Conservation (phyloP, 2,329 filamentous ascomycete species). For the Phoma sp. region DNA sequence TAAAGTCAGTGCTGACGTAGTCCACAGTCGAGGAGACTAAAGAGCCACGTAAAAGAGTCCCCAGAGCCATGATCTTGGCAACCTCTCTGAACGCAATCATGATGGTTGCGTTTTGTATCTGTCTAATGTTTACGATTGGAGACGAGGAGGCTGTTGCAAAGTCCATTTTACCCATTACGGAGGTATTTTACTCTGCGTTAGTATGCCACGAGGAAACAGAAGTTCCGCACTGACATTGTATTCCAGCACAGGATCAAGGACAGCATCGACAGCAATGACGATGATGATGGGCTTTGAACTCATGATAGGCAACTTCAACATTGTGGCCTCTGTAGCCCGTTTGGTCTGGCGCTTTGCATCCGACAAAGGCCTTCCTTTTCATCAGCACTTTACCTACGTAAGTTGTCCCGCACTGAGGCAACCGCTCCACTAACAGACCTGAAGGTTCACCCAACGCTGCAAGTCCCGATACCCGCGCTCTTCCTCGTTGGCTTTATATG, state of each 20-base stretch:
- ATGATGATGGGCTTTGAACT: conserved; percentile 44
- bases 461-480: conserved; percentile 35
- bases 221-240: no score
- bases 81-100: conserved; percentile 53
- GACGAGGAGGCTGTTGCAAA: conserved; percentile 32
- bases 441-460: conserved; percentile 31
- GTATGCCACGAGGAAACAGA: conserved; percentile 19
- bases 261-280: no score
- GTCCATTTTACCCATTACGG: conserved; percentile 41
- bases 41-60: conserved; percentile 49
- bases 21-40: conserved; percentile 26
- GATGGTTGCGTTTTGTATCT: conserved; percentile 53
- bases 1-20: no score
- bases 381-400: conserved; percentile 38
- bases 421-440: no score
- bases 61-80: conserved; percentile 43
- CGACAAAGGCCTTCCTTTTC: conserved; percentile 55
- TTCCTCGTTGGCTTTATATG: conserved; percentile 30
- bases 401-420: no score
- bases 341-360: conserved; percentile 59
- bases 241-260: no score
- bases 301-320: conserved; percentile 51
- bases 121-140: conserved; percentile 55
- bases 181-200: conserved; percentile 51
- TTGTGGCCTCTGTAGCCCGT: conserved; percentile 56